Evolutionary conservation across 352 stramenopile genomes (phyloP), one percentile per base, ranked within the genome.

Genomic region (Phytopythium boreale): DNA sequence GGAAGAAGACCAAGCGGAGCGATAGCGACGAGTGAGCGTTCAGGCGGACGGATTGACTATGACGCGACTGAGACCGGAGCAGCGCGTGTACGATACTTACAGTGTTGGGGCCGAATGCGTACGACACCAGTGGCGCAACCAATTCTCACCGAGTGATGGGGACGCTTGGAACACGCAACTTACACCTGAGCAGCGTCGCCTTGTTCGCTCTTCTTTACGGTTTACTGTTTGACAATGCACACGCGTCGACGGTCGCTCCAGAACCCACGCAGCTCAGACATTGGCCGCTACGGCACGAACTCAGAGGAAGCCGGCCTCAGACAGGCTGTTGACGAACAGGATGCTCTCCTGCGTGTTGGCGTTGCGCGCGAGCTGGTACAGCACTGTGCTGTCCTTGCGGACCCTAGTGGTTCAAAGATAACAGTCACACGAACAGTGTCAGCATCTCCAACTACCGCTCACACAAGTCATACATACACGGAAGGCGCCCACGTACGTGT

Each of bases 341-440:
- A 94, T 92, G 52, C 86, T 93, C 67, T 96, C 88, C 62, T 96
- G 84, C 24, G 82, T 93, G 63, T 96, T 96, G 55, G 88, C 88
- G 41, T 95, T 92, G 50, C 86, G 87, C 24, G 88, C 86, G 27
- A 93, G 67, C 61, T 92, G 87, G 71, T 93, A 93, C 34, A 96
- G 62, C 68, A 95, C 88, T 4, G 80, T 80, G 67, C 80, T 91
- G 59, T 93, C 79, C 72, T 96, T 95, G 29, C 86, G 80, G 47
- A 96, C 88, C 26, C 87, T 95, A 66, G 27, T 51, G 24, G 47
- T 56, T 41, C 29, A 34, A 66, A 73, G 56, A 34, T 34, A 46
- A n/a, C 62, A 47, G 43, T 14, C 61, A 51, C 31, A 56, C n/a
- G n/a, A 58, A n/a, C 41, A 66, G 67, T 53, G 56, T 62, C 41